phyloP scores from a whole-genome alignment of 148 eudicot species.

The Chenopodium suecicum region DNA sequence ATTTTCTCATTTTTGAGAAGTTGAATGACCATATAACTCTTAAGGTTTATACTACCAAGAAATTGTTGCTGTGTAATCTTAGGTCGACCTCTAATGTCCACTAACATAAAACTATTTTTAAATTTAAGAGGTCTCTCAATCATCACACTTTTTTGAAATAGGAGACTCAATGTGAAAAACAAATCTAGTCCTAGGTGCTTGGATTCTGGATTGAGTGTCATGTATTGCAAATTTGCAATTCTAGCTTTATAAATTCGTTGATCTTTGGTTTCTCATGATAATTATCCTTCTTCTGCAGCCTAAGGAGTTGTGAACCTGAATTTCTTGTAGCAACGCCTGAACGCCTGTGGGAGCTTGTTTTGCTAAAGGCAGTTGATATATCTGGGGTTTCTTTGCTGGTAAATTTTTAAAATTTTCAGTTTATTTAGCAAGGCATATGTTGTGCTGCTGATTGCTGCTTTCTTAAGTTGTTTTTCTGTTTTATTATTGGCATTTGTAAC shows the following conservation, averaged over 20 bases:
- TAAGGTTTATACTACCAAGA: background rate
- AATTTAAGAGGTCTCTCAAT: background rate
- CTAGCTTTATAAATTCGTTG: background rate
- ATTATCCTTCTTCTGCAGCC: constrained; percentile 38
- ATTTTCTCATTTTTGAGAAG: background rate
- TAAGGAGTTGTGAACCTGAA: constrained; percentile 90
- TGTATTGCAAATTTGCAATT: constrained; percentile 2
- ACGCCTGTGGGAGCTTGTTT: constrained; percentile 75
- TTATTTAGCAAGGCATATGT: background rate
- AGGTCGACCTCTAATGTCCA: background rate
- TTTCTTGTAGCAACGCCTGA: constrained; percentile 87
- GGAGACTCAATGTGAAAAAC: background rate
- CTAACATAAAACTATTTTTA: background rate
- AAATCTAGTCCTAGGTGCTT: background rate
- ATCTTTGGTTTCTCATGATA: constrained; percentile 3
- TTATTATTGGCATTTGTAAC: background rate
- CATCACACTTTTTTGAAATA: background rate
- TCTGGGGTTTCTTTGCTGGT: constrained; percentile 82
- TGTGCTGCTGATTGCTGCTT: background rate
- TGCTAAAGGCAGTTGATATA: constrained; percentile 68
- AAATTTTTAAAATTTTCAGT: constrained; percentile 15
- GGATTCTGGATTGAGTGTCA: background rate
- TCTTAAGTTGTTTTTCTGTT: background rate
- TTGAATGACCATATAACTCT: background rate
- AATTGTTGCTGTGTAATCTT: background rate